Conservation (phyloP, 2,329 filamentous ascomycete genomes). For the Parastagonospora avenae region DNA sequence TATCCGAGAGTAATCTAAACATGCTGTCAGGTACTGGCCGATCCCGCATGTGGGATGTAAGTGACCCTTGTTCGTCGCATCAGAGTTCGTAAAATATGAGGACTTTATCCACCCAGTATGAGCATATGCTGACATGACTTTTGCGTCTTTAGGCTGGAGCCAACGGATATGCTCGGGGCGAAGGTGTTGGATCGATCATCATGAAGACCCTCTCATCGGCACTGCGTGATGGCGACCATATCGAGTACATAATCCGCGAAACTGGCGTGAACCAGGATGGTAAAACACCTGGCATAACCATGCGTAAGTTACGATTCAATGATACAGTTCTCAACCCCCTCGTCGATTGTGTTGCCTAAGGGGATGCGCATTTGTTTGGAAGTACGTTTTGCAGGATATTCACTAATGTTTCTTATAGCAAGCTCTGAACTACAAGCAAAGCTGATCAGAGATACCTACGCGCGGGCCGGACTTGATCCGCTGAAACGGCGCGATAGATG, state of each 20-base stretch:
- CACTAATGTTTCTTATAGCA: no score
- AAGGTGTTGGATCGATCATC: constrained; percentile 22
- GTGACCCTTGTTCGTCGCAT: no score
- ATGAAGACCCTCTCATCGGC: constrained; percentile 52
- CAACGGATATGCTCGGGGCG: constrained; percentile 29
- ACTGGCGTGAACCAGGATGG: constrained; percentile 16
- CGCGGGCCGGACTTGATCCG: constrained; percentile 42
- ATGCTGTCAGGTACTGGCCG: constrained; percentile 12
- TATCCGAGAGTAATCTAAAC: constrained; percentile 1
- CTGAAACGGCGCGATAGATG: constrained; percentile 37
- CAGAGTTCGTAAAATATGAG: no score
- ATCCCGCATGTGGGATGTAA: constrained; percentile 9
- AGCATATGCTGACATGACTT: no score
- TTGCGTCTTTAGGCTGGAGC: no score
- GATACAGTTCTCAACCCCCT: no score
- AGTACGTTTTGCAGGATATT: no score
- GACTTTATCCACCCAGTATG: no score
- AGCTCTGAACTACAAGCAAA: constrained; percentile 52
- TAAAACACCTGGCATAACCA: constrained; percentile 48
- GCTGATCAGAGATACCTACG: constrained; percentile 35
- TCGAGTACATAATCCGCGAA: constrained; percentile 37
- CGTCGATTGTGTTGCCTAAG: no score
- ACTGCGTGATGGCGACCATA: constrained; percentile 35
- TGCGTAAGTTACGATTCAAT: no score
- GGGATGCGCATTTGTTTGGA: no score